Conservation (phyloP, 2,329 filamentous ascomycete genomes). For the Ophiostoma pallidulum region DNA sequence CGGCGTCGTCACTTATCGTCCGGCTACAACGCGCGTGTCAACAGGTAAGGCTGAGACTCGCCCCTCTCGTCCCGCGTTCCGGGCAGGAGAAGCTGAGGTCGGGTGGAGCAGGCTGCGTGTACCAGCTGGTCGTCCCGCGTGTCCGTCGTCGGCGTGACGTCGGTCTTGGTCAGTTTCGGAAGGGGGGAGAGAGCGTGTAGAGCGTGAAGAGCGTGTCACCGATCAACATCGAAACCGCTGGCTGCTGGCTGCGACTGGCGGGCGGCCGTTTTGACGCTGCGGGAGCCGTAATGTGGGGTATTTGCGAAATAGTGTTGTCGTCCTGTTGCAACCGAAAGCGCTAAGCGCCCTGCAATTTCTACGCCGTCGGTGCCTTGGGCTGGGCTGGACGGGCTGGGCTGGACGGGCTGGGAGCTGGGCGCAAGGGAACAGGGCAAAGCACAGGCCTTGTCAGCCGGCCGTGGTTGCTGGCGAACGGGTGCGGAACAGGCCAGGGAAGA, state of each 20-base stretch:
- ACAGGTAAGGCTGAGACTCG: background rate
- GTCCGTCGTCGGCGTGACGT: too few relatives aligned
- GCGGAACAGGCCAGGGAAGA: too few relatives aligned
- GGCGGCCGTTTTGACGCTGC: constrained; percentile 3
- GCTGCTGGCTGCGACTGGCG: constrained; percentile 4
- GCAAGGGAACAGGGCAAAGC: too few relatives aligned
- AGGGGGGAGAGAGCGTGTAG: background rate
- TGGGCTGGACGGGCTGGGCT: background rate
- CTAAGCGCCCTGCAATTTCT: constrained; percentile 9
- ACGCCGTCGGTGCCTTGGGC: too few relatives aligned
- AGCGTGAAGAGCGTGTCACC: background rate
- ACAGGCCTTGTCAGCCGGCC: too few relatives aligned
- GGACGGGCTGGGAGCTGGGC: background rate
- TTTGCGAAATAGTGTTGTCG: constrained; percentile 2
- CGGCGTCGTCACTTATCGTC: background rate
- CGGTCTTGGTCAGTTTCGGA: too few relatives aligned
- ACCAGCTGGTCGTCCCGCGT: too few relatives aligned
- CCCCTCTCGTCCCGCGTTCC: background rate
- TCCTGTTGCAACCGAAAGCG: constrained; percentile 7
- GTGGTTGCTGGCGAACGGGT: too few relatives aligned
- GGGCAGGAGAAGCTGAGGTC: too few relatives aligned
- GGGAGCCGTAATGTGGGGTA: constrained; percentile 13
- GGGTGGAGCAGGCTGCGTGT: too few relatives aligned
- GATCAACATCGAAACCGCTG: too few relatives aligned
- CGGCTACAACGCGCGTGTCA: background rate